Percentiles rank a stretch among this genome's conserved stretches.
Conservation (phyloP, 768 basidiomycete species). For the Rhizopogon vulgaris region DNA sequence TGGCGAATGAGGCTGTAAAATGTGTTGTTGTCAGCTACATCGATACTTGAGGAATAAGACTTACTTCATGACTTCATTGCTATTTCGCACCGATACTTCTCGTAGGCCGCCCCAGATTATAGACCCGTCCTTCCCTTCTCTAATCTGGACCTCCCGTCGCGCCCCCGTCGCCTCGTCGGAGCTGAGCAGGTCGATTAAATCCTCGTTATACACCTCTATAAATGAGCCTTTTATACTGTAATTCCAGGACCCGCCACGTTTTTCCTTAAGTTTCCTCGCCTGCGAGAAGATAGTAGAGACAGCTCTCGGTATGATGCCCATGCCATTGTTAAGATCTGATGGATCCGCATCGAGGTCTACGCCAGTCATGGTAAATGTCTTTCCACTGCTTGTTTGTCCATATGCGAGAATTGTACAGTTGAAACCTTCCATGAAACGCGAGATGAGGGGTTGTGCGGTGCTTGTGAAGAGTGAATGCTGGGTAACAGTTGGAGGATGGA, state of each 20-base stretch:
- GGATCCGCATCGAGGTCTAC: conserved; percentile 85
- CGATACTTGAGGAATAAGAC: conserved; percentile 25
- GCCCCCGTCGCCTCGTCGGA: conserved; percentile 60
- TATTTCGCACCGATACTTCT: conserved; percentile 82
- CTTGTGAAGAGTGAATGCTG: conserved; percentile 83
- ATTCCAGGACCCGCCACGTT: conserved; percentile 70
- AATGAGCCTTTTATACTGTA: conserved; percentile 84
- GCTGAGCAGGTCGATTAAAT: conserved; percentile 90
- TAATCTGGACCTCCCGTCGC: conserved; percentile 85
- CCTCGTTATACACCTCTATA: conserved; percentile 98
- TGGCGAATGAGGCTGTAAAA: conserved; percentile 72
- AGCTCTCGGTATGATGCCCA: conserved; percentile 95
- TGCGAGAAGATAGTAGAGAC: conserved; percentile 82
- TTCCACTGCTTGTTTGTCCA: conserved; percentile 28
- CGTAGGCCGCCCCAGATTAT: conserved; percentile 96
- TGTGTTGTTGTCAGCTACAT: conserved; percentile 8
- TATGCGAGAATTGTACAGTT: conserved; percentile 70
- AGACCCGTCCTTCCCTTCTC: conserved; percentile 94
- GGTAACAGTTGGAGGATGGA: conserved; percentile 77
- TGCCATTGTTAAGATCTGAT: conserved; percentile 72
- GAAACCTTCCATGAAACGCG: conserved; percentile 87
- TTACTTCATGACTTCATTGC: conserved; percentile 88
- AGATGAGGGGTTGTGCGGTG: conserved; percentile 80
- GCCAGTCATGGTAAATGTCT: conserved; percentile 90
- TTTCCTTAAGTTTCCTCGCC: conserved; percentile 71